A percentile compares a stretch with the other conserved stretches of the same genome.
Evolutionary conservation across 768 basidiomycete species (phyloP).

Genomic region (Royoungia palumana): DNA sequence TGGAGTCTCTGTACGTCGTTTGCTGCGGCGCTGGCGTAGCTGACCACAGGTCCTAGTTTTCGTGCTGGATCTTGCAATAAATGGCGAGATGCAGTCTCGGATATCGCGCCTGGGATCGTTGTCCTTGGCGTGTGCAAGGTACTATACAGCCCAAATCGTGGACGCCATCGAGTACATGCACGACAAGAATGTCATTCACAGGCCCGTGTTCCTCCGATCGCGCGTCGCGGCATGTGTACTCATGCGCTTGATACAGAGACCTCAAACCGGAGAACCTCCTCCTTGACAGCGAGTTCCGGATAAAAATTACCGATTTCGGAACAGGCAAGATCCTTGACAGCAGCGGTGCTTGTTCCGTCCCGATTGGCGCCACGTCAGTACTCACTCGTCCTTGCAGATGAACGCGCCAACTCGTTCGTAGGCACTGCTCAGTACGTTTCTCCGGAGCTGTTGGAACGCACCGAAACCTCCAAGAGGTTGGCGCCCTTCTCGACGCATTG

Average conservation of each 20-base stretch:
- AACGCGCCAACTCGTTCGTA: conserved; percentile 71
- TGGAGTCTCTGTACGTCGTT: conserved; percentile 71
- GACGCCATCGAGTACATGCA: conserved; percentile 93
- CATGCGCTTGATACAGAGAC: conserved; percentile 43
- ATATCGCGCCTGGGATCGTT: conserved; percentile 83
- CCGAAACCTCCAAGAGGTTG: conserved; percentile 76
- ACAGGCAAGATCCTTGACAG: conserved; percentile 75
- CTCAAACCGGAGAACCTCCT: conserved; percentile 88
- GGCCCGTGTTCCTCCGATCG: conserved; percentile 37
- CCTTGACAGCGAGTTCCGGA: conserved; percentile 79
- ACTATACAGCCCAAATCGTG: conserved; percentile 87
- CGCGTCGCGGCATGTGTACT: conserved; percentile 10
- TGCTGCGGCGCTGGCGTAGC: background rate
- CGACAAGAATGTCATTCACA: conserved; percentile 83
- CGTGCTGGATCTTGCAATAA: conserved; percentile 70
- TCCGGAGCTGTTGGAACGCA: conserved; percentile 75
- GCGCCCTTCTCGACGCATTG: conserved; percentile 8
- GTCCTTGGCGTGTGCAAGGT: conserved; percentile 67
- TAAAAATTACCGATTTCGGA: conserved; percentile 97
- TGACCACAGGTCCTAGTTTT: conserved; percentile 51
- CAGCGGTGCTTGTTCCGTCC: conserved; percentile 40
- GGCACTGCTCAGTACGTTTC: conserved; percentile 90
- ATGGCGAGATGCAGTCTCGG: conserved; percentile 74
- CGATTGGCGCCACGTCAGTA: background rate
- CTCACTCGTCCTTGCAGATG: conserved; percentile 32